phyloP scores from a whole-genome alignment of 202 grass and related monocot species.

The Panicum hallii region DNA sequence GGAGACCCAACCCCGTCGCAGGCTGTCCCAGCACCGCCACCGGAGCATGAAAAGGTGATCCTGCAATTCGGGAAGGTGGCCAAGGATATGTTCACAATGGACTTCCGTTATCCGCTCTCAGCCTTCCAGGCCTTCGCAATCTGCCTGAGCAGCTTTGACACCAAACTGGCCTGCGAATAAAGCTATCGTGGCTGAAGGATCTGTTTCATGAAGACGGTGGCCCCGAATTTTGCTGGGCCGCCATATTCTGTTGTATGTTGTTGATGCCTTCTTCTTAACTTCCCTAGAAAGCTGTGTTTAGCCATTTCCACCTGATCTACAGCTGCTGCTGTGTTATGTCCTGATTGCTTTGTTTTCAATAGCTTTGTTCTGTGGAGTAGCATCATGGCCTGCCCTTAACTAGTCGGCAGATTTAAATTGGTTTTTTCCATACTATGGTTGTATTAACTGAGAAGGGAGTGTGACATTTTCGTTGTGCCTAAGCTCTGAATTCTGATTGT shows the following conservation, averaged over 20 bases:
- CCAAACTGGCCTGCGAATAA: constrained; percentile 98
- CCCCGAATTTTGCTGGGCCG: constrained; percentile 44
- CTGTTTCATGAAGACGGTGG: constrained; percentile 23
- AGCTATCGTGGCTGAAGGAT: constrained; percentile 2
- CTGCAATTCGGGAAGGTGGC: constrained; percentile 93
- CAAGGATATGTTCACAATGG: constrained; percentile 99
- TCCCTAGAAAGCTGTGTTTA: constrained; percentile 50
- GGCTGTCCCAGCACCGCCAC: constrained; percentile 48
- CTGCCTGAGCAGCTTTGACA: constrained; percentile 96
- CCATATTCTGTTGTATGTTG: constrained; percentile 51
- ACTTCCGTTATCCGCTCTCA: constrained; percentile 86
- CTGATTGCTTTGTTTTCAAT: constrained; percentile 26
- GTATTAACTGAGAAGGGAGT: constrained; percentile 30
- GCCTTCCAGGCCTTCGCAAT: constrained; percentile 97
- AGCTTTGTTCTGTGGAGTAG: constrained; percentile 44
- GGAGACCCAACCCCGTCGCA: constrained; percentile 43
- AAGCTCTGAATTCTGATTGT: neutral
- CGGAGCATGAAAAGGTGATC: constrained; percentile 89
- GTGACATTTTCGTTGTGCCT: constrained; percentile 17
- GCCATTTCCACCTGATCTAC: constrained; percentile 42
- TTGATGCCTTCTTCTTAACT: constrained; percentile 54
- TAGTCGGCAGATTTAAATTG: constrained; percentile 43
- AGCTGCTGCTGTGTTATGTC: constrained; percentile 44
- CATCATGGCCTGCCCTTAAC: constrained; percentile 42
- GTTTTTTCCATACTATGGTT: constrained; percentile 30